Conservation (phyloP, 192 early-diverging fungal genomes). For the Coemansia sp. region DNA sequence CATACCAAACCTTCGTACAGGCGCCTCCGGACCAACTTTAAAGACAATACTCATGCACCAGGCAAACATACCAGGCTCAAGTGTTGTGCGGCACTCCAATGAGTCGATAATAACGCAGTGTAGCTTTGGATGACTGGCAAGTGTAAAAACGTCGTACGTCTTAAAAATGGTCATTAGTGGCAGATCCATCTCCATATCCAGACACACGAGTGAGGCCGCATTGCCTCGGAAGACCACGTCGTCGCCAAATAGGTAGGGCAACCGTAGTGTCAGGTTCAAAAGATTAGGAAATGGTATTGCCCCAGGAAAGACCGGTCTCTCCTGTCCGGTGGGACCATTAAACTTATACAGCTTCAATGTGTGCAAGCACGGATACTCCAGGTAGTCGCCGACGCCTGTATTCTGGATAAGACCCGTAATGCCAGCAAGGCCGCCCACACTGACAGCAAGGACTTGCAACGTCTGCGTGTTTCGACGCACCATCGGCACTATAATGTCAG, state of each 20-base stretch:
- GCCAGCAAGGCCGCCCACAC: too few species aligned
- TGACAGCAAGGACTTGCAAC: neutral
- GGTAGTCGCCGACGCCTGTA: neutral
- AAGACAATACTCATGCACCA: neutral
- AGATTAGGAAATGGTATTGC: neutral
- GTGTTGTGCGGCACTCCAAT: neutral
- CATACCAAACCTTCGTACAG: neutral
- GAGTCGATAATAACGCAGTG: neutral
- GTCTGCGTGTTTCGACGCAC: neutral
- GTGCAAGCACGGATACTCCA: neutral
- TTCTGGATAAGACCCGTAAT: neutral
- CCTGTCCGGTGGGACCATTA: neutral
- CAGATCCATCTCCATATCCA: neutral
- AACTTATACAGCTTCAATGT: neutral
- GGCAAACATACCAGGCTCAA: neutral
- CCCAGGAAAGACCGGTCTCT: neutral
- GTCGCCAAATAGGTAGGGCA: neutral
- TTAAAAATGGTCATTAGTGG: neutral
- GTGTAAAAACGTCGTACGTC: neutral
- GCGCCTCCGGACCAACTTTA: neutral
- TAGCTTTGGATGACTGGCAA: neutral
- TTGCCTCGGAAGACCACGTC: constrained; percentile 1
- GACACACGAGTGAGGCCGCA: neutral
- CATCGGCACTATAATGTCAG: neutral
- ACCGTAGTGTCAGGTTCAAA: neutral